Conservation (phyloP, 2,329 filamentous ascomycete species). For the Sarocladium kiliense region DNA sequence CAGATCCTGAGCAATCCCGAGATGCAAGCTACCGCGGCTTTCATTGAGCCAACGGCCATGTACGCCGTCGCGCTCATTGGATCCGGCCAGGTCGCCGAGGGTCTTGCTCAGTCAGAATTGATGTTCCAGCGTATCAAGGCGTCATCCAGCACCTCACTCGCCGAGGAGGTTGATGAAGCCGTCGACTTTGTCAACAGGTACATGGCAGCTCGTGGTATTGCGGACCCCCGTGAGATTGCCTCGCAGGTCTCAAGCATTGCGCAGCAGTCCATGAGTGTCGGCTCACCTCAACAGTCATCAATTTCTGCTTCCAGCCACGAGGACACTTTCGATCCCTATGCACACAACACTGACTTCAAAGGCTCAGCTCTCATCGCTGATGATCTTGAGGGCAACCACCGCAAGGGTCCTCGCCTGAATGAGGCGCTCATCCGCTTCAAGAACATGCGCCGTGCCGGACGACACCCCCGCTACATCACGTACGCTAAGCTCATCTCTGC, state of each 20-base stretch:
- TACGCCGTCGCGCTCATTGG: constrained; percentile 84
- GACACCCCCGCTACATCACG: constrained; percentile 91
- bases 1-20: constrained; percentile 61
- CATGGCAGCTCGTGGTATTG: constrained; percentile 51
- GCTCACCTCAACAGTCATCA: constrained; percentile 50
- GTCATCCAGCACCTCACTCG: constrained; percentile 51
- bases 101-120: constrained; percentile 68
- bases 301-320: constrained; percentile 60
- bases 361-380: constrained; percentile 88
- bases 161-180: constrained; percentile 83
- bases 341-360: constrained; percentile 85
- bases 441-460: constrained; percentile 87
- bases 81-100: constrained; percentile 78
- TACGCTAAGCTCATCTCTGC: constrained; percentile 93
- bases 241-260: constrained; percentile 39
- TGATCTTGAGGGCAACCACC: constrained; percentile 74
- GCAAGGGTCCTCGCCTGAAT: constrained; percentile 66
- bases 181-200: constrained; percentile 62
- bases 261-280: constrained; percentile 32
- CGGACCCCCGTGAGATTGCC: constrained; percentile 48
- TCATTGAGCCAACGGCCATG: constrained; percentile 88
- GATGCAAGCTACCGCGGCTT: constrained; percentile 53
- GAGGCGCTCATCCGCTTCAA: constrained; percentile 80
- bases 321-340: constrained; percentile 87
- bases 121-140: constrained; percentile 84